Percentiles rank a stretch among this genome's conserved stretches.
These are phyloP conservation scores for Lipomyces yamanashiensis DNA, from an alignment of 805 yeast species.

Conservation along the genomic window DNA sequence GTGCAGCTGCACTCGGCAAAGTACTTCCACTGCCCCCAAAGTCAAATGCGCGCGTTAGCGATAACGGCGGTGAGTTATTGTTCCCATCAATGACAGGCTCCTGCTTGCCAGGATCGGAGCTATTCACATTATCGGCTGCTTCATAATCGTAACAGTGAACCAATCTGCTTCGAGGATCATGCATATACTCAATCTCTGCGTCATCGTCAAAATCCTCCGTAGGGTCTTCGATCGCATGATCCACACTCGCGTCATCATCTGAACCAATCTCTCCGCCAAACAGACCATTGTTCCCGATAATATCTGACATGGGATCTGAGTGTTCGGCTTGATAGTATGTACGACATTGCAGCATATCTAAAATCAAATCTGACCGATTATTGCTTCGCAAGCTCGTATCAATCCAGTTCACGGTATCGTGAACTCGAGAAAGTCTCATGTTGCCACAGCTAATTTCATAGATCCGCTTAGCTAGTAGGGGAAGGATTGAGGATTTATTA, in stretches of 20 bases:
- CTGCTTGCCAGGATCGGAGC: neutral
- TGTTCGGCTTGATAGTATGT: slow-evolving; percentile 21
- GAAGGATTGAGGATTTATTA: slow-evolving; percentile 20
- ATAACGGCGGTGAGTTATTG: neutral
- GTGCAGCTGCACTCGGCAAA: neutral
- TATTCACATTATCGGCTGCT: neutral
- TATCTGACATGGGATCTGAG: neutral
- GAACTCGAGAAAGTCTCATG: slow-evolving; percentile 11
- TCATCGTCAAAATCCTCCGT: slow-evolving; percentile 13
- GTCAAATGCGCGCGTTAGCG: slow-evolving; percentile 7
- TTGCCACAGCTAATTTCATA: slow-evolving; percentile 27
- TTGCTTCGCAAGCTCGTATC: slow-evolving; percentile 25
- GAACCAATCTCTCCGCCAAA: neutral
- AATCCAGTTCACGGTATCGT: slow-evolving; percentile 28
- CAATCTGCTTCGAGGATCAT: slow-evolving; percentile 10
- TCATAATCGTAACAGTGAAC: slow-evolving; percentile 22
- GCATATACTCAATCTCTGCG: slow-evolving; percentile 16
- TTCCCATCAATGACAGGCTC: neutral
- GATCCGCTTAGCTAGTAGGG: slow-evolving; percentile 25
- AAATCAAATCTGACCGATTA: slow-evolving; percentile 14
- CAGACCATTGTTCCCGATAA: neutral
- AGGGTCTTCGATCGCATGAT: slow-evolving; percentile 5
- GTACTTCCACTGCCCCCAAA: neutral
- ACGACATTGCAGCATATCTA: slow-evolving; percentile 30
- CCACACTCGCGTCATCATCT: slow-evolving; percentile 10